Evolutionary conservation across 1,284 basidiomycete genomes (phyloP).

Genomic region (Moesziomyces sp.): DNA sequence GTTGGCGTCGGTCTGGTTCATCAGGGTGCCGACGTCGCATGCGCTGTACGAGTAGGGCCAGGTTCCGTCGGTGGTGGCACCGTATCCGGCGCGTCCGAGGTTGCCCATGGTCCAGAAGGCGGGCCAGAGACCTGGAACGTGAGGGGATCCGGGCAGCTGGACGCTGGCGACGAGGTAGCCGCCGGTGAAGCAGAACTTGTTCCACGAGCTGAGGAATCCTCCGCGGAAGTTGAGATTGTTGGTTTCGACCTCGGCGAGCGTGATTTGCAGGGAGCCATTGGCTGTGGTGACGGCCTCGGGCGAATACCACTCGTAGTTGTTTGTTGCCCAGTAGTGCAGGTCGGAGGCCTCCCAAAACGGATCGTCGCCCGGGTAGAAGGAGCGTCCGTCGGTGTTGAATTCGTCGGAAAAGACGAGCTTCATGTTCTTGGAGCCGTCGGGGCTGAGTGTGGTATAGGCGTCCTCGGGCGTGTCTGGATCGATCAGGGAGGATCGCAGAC

Average conservation of each 20-base stretch:
- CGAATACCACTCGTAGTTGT: constrained; percentile 73
- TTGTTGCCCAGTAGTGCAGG: constrained; percentile 76
- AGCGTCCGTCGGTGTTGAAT: constrained; percentile 65
- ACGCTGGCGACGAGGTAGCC: constrained; percentile 83
- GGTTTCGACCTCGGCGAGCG: constrained; percentile 65
- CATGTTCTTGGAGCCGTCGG: constrained; percentile 68
- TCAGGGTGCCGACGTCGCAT: constrained; percentile 61
- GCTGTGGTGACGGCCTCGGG: constrained; percentile 82
- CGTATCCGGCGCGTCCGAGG: constrained; percentile 65
- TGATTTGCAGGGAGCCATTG: constrained; percentile 82
- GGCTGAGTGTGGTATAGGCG: constrained; percentile 67
- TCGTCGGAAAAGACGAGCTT: constrained; percentile 68
- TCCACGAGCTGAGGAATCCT: constrained; percentile 75
- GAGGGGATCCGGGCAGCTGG: constrained; percentile 79
- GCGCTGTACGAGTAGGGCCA: constrained; percentile 74
- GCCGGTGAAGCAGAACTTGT: constrained; percentile 94
- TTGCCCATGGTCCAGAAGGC: constrained; percentile 87
- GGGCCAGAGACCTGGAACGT: constrained; percentile 69
- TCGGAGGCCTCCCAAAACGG: constrained; percentile 79
- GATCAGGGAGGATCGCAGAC: constrained; percentile 56
- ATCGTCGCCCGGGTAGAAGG: constrained; percentile 74
- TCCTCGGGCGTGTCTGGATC: constrained; percentile 68
- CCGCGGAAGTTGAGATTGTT: constrained; percentile 78
- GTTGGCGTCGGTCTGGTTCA: constrained; percentile 60
- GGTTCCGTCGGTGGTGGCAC: constrained; percentile 73